Percentiles rank a stretch among this genome's conserved stretches.
Evolutionary conservation across 2,329 filamentous ascomycete genomes (phyloP).

Genomic region (Fusarium subtropicale): DNA sequence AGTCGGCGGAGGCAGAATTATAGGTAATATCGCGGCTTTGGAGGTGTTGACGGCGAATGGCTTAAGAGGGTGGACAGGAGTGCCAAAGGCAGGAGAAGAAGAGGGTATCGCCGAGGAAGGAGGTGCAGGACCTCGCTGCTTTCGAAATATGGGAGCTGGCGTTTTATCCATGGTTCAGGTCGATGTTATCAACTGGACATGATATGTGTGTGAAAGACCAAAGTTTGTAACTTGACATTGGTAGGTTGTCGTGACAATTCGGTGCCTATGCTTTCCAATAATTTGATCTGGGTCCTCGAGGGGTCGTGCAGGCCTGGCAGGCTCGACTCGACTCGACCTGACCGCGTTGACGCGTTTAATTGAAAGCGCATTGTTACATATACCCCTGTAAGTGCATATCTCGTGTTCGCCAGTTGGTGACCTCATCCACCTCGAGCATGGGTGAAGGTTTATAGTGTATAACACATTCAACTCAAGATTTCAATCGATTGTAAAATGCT

Average conservation of each 20-base stretch:
- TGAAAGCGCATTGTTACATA: constrained; percentile 51
- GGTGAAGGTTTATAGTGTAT: constrained; percentile 13
- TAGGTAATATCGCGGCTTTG: constrained; percentile 80
- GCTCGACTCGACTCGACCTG: constrained; percentile 15
- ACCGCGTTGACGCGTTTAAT: constrained; percentile 57
- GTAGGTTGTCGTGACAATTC: constrained; percentile 19
- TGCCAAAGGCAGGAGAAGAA: constrained; percentile 90
- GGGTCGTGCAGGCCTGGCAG: constrained; percentile 16
- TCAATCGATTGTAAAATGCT: constrained; percentile 44
- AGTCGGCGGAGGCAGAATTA: constrained; percentile 87
- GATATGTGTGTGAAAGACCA: constrained; percentile 3
- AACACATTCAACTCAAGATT: constrained; percentile 7
- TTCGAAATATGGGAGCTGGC: constrained; percentile 55
- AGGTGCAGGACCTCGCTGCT: constrained; percentile 49
- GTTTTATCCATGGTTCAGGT: constrained; percentile 53
- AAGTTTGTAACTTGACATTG: not conserved
- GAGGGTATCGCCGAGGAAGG: constrained; percentile 77
- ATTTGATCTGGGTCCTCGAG: constrained; percentile 10
- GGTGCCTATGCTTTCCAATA: constrained; percentile 14
- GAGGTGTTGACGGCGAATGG: constrained; percentile 67
- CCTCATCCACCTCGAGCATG: constrained; percentile 46
- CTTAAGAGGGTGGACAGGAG: constrained; percentile 81
- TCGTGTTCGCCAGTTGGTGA: constrained; percentile 48
- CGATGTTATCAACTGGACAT: constrained; percentile 34
- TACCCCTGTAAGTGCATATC: constrained; percentile 33